Conservation (phyloP, 345 rosid genomes). For the Hibiscus mutabilis region DNA sequence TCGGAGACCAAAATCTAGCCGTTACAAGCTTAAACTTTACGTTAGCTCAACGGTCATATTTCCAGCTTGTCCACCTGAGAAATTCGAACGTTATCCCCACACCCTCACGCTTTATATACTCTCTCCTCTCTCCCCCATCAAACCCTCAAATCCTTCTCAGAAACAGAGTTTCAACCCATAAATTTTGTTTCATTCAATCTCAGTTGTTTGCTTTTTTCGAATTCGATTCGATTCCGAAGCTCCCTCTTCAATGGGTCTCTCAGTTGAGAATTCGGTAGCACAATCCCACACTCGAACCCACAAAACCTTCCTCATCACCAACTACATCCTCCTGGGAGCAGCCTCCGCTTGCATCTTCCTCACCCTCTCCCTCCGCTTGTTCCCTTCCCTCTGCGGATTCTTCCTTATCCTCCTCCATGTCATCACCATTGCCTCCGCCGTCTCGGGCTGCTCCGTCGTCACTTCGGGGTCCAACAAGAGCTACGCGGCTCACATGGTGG, state of each 20-base stretch:
- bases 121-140: not conserved
- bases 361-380: slow-evolving; percentile 80
- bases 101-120: not conserved
- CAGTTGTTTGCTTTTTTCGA: not conserved
- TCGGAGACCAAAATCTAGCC: not conserved
- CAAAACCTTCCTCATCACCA: slow-evolving; percentile 67
- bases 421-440: slow-evolving; percentile 52
- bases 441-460: slow-evolving; percentile 67
- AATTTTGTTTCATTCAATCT: not conserved
- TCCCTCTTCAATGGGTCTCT: slow-evolving; percentile 24
- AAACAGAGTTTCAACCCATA: not conserved
- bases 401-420: slow-evolving; percentile 50
- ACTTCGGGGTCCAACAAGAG: slow-evolving; percentile 44
- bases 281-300: slow-evolving; percentile 50
- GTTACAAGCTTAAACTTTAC: not conserved
- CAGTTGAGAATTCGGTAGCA: slow-evolving; percentile 14
- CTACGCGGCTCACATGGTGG: slow-evolving; percentile 87
- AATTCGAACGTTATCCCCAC: not conserved
- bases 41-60: slow-evolving; percentile 10
- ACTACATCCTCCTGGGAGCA: slow-evolving; percentile 86
- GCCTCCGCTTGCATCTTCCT: slow-evolving; percentile 88
- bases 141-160: not conserved
- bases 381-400: slow-evolving; percentile 79
- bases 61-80: not conserved
- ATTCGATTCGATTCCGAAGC: not conserved